These are phyloP conservation scores for Phoma sp. DNA, from an alignment of 2,329 filamentous ascomycete genomes.

Conservation along the genomic window DNA sequence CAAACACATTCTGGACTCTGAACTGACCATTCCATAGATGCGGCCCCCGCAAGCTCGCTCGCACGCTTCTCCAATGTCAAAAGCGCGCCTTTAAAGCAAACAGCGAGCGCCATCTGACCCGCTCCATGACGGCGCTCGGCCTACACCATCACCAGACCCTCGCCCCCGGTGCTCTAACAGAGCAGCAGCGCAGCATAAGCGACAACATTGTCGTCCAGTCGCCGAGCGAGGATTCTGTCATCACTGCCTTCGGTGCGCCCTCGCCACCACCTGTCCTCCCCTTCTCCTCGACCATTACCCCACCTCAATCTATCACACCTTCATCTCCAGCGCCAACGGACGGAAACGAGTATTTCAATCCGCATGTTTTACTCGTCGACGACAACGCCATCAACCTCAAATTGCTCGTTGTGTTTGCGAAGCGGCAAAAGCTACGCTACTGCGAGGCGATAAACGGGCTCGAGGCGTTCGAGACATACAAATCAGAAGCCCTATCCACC, in stretches of 20 bases:
- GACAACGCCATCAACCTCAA: slow-evolving; percentile 47
- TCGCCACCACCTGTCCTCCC: slow-evolving; percentile 23
- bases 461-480: slow-evolving; percentile 38
- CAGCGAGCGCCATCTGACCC: slow-evolving; percentile 23
- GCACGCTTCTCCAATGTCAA: slow-evolving; percentile 32
- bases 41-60: slow-evolving; percentile 36
- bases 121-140: slow-evolving; percentile 22
- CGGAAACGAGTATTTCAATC: slow-evolving; percentile 35
- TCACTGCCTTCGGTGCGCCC: slow-evolving; percentile 3
- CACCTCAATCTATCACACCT: slow-evolving; percentile 22
- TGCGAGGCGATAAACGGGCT: slow-evolving; percentile 42
- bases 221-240: neutral
- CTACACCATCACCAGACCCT: slow-evolving; percentile 21
- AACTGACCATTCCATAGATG: slow-evolving; percentile 22
- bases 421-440: slow-evolving; percentile 37
- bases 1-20: too few species aligned
- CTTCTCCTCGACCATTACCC: slow-evolving; percentile 21
- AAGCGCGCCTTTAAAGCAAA: slow-evolving; percentile 24
- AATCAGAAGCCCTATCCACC: slow-evolving; percentile 22
- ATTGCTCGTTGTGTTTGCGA: slow-evolving; percentile 51
- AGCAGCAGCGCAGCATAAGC: slow-evolving; percentile 32
- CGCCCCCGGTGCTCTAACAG: slow-evolving; percentile 15
- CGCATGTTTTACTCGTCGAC: slow-evolving; percentile 42
- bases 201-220: slow-evolving; percentile 18
- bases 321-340: slow-evolving; percentile 23